Conservation (phyloP, 768 basidiomycete species). For the Chalciporus sphaerocephalus region DNA sequence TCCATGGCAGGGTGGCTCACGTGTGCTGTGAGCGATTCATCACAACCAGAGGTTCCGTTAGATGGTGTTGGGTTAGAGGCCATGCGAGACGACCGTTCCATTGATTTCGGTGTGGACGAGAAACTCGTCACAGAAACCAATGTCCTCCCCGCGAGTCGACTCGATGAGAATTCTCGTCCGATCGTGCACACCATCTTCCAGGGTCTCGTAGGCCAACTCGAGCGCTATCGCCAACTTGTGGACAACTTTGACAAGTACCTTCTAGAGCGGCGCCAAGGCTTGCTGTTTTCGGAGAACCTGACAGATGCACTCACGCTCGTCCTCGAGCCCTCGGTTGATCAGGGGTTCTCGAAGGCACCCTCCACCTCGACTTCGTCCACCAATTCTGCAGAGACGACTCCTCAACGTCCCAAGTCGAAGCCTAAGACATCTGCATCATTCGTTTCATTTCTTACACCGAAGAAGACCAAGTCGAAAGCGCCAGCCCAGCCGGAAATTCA, state of each 20-base stretch:
- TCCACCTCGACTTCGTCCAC: slow-evolving; percentile 26
- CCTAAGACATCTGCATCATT: slow-evolving; percentile 57
- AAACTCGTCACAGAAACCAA: slow-evolving; percentile 54
- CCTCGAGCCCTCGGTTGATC: slow-evolving; percentile 57
- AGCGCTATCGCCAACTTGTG: slow-evolving; percentile 70
- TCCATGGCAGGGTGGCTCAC: slow-evolving; percentile 88
- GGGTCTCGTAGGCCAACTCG: slow-evolving; percentile 75
- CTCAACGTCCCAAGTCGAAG: slow-evolving; percentile 44
- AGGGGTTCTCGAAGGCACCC: slow-evolving; percentile 18
- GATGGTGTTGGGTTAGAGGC: slow-evolving; percentile 30
- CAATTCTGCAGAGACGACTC: slow-evolving; percentile 30
- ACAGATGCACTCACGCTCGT: slow-evolving; percentile 80
- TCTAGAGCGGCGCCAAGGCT: slow-evolving; percentile 78
- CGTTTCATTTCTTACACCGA: slow-evolving; percentile 77
- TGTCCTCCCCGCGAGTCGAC: slow-evolving; percentile 57
- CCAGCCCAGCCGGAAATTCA: slow-evolving; percentile 37
- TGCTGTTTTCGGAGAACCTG: slow-evolving; percentile 88
- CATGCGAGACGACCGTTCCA: slow-evolving; percentile 75
- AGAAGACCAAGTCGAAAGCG: slow-evolving; percentile 50
- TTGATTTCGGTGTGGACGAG: slow-evolving; percentile 71
- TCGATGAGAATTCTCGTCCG: slow-evolving; percentile 72
- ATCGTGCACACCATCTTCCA: slow-evolving; percentile 78
- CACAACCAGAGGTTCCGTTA: slow-evolving; percentile 8
- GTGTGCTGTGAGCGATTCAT: slow-evolving; percentile 48
- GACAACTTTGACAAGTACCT: slow-evolving; percentile 82